Evolutionary conservation across 2,329 filamentous ascomycete genomes (phyloP).

Genomic region (Botrytis fragariae): DNA sequence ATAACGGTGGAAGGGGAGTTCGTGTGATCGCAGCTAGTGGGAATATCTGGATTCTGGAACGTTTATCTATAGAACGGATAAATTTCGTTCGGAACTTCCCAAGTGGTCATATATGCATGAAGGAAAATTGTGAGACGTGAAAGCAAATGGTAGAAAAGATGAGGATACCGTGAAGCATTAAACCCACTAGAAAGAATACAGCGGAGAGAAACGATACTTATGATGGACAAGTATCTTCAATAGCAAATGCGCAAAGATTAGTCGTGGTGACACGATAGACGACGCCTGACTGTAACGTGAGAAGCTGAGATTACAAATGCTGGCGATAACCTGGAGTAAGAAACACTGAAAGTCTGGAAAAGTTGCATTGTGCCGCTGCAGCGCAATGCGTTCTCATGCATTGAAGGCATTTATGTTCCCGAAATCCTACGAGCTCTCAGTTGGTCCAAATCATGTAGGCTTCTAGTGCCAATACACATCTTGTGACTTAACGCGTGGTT

Average conservation of each 20-base stretch:
- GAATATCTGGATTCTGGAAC: background rate
- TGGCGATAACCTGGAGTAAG: background rate
- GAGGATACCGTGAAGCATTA: background rate
- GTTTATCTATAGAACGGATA: background rate
- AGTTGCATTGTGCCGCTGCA: background rate
- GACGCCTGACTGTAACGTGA: background rate
- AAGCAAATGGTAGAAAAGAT: background rate
- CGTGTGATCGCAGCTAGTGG: slow-evolving; percentile 14
- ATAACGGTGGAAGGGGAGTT: slow-evolving; percentile 21
- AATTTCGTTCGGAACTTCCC: slow-evolving; percentile 6
- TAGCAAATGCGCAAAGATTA: background rate
- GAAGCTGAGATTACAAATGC: background rate
- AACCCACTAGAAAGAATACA: background rate
- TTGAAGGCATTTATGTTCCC: background rate
- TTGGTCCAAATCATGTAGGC: background rate
- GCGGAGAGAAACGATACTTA: background rate
- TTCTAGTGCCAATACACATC: slow-evolving; percentile 3
- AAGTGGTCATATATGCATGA: background rate
- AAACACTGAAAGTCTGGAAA: background rate
- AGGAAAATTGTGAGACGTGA: background rate
- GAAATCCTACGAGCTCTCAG: background rate
- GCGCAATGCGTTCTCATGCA: slow-evolving; percentile 5
- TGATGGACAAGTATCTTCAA: background rate
- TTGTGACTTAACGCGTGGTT: background rate
- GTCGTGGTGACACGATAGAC: background rate